A percentile compares a stretch with the other conserved stretches of the same genome.
Evolutionary conservation across 1,284 basidiomycete species (phyloP).

Genomic region (Singerocomus inundabilis): DNA sequence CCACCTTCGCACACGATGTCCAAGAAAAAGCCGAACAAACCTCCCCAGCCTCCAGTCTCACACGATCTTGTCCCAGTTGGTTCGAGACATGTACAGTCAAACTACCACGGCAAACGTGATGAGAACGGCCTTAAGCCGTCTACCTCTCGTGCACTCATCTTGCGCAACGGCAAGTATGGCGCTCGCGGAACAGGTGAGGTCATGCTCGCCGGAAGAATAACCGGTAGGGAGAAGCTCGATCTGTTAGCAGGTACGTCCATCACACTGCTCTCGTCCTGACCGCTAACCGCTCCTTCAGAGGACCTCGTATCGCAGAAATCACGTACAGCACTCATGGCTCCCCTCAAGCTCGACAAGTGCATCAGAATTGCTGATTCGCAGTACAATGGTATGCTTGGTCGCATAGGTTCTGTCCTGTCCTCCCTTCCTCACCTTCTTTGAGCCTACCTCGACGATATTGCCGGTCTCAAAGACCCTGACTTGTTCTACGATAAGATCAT

Average conservation of each 20-base stretch:
- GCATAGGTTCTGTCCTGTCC: background rate
- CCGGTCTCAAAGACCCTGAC: constrained; percentile 58
- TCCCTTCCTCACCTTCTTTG: constrained; percentile 9
- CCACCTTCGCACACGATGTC: constrained; percentile 21
- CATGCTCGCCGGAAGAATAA: constrained; percentile 53
- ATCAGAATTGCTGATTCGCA: constrained; percentile 68
- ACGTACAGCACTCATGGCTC: constrained; percentile 55
- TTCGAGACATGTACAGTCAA: constrained; percentile 48
- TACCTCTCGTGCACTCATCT: constrained; percentile 65
- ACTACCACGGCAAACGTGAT: constrained; percentile 42
- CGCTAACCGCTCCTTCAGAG: constrained; percentile 43
- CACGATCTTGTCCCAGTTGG: constrained; percentile 54
- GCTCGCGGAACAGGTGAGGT: constrained; percentile 68
- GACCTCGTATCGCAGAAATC: constrained; percentile 56
- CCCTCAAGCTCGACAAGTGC: constrained; percentile 61
- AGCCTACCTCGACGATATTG: constrained; percentile 69
- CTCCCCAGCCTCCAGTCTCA: constrained; percentile 8
- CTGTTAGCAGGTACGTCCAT: constrained; percentile 60
- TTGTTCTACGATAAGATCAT: constrained; percentile 56
- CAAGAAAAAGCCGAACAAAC: constrained; percentile 30
- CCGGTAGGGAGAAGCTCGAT: constrained; percentile 74
- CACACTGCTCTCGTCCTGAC: background rate
- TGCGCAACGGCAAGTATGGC: constrained; percentile 73
- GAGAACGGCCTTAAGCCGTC: constrained; percentile 54
- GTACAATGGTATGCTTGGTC: constrained; percentile 51